Base-by-base conservation (phyloP, 2,329 filamentous ascomycete genomes). In the Akanthomyces muscarius region DNA sequence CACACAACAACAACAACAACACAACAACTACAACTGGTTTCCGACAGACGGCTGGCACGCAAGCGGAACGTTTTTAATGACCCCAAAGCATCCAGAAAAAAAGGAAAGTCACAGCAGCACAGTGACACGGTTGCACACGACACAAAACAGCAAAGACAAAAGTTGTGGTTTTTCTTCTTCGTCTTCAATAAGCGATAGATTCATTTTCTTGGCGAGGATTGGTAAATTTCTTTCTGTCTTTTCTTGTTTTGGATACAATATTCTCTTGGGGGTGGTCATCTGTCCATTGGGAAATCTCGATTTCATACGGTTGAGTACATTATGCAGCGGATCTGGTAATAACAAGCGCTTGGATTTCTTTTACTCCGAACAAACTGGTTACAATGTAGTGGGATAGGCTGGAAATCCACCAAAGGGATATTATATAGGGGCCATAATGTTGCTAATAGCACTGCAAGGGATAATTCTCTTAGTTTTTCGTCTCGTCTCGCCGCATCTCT, bases 11-110 rank as follows among this genome's bases (percentile, higher is more conserved):
- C 55, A 36, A 33, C 44, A 58, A 58, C 55, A 47, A 23, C 33
- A 11, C 21, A 30, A 51, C 6, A 21, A 60, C 57, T 21, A 60
- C 57, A 42, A 60, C 45, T 28, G 57, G 36, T 60, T 61, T 61
- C 58, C 58, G 58, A 45, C 21, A 60, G 58, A 61, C 58, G 58
- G 48, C 58, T 61, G 58, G 58, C 16, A 61, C 58, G 58, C 58
- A 61, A 52, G 48, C 58, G 58, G 58, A 61, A 61, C 38, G 58
- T 45, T 53, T 52, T 53, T 38, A 44, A 51, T 52, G 38, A 41
- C 28, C 33, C 25, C 13, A 41, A 44, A 55, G 48, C 41, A 62
- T 36, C 30, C 59, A 48, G 41, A 41, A 36, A 23, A 38, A 14
- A 48, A n/a, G n/a, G 16, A 55, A 14, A 30, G 51, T 14, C 59